These are phyloP conservation scores for Dendrocalamus sinicus DNA, from an alignment of 176 grass and related monocot genomes.

Conservation along the genomic window DNA sequence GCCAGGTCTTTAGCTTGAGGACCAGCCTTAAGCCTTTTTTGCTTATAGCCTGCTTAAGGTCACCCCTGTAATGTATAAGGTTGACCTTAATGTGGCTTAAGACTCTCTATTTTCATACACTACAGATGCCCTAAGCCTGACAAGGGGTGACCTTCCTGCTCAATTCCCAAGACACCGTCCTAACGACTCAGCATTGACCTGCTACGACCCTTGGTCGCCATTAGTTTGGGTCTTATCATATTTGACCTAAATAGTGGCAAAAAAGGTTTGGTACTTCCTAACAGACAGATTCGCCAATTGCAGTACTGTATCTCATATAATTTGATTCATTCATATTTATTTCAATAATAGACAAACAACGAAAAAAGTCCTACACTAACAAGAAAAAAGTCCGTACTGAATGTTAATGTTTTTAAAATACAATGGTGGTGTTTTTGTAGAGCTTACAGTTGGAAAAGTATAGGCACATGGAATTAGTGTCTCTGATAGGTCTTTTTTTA, in stretches of 20 bases:
- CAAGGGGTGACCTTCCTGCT: slow-evolving; percentile 18
- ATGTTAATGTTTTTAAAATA: background rate
- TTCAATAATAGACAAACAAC: background rate
- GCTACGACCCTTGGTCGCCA: background rate
- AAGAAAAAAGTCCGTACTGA: background rate
- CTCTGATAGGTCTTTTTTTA: background rate
- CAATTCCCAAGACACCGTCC: background rate
- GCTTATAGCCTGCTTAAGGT: too few species aligned
- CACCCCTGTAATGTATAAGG: too few species aligned
- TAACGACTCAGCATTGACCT: slow-evolving; percentile 14
- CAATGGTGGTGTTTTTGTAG: background rate
- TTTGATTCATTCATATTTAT: background rate
- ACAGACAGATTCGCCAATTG: background rate
- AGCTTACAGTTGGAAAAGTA: background rate
- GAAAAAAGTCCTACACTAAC: background rate
- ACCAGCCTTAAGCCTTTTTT: too few species aligned
- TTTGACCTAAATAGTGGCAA: slow-evolving; percentile 6
- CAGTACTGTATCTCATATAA: background rate
- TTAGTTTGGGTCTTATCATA: slow-evolving; percentile 9
- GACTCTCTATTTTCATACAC: too few species aligned
- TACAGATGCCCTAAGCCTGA: background rate
- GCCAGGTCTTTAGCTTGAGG: too few species aligned
- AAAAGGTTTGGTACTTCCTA: slow-evolving; percentile 1
- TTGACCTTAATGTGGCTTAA: too few species aligned
- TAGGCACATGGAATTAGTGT: background rate